Conservation (phyloP, 2,329 filamentous ascomycete species). For the Diaporthe longicolla region DNA sequence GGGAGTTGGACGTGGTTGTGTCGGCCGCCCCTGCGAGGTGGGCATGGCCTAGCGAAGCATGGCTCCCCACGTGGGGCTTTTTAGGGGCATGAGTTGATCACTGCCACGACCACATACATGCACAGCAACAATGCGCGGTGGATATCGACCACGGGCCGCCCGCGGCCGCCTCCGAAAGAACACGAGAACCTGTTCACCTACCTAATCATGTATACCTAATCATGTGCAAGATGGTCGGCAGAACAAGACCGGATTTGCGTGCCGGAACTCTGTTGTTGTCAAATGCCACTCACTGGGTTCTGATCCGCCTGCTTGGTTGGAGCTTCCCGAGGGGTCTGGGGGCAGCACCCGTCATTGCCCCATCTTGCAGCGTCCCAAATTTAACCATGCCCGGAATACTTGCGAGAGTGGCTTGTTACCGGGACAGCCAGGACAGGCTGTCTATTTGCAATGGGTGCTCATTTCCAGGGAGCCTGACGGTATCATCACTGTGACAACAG, state of each 20-base stretch:
- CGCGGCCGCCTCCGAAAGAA: slow-evolving; percentile 16
- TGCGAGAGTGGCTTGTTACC: slow-evolving; percentile 26
- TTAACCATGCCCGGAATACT: slow-evolving; percentile 21
- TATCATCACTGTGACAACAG: slow-evolving; percentile 24
- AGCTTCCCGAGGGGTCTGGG: slow-evolving; percentile 12
- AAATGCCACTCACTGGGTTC: background rate
- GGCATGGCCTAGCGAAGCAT: slow-evolving; percentile 20
- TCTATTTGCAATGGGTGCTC: slow-evolving; percentile 23
- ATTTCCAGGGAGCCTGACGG: slow-evolving; percentile 25
- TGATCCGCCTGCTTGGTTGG: slow-evolving; percentile 32
- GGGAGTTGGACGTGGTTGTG: slow-evolving; percentile 26
- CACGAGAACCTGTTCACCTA: slow-evolving; percentile 3
- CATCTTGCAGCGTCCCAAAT: slow-evolving; percentile 13
- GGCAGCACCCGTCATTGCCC: slow-evolving; percentile 16
- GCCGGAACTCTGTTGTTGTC: background rate
- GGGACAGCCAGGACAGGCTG: slow-evolving; percentile 30
- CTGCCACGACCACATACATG: slow-evolving; percentile 22
- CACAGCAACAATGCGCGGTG: slow-evolving; percentile 18
- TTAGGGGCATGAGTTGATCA: slow-evolving; percentile 34
- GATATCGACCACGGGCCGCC: slow-evolving; percentile 18
- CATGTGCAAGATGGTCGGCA: background rate
- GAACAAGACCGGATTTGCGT: background rate
- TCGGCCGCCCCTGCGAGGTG: slow-evolving; percentile 27
- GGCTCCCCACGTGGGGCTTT: slow-evolving; percentile 31
- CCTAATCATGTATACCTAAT: background rate